Evolutionary conservation across 106 monocot species (phyloP), one percentile per base, ranked within the genome.

Genomic region (Cymbidium sinense): DNA sequence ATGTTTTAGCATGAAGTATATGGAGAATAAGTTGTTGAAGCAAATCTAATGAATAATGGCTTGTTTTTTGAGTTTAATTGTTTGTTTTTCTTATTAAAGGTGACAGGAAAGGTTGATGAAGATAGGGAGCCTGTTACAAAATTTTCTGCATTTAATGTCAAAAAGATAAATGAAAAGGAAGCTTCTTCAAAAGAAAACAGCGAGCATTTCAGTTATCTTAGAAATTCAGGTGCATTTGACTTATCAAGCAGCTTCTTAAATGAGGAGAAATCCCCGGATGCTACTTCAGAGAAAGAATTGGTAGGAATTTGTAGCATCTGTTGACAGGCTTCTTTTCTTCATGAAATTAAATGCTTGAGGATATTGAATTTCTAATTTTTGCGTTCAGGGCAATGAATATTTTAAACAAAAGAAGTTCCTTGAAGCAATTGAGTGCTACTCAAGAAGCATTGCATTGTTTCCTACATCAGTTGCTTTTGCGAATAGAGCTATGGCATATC

Each of bases 401-500:
- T 99, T 95, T 84, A 99, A 99, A 81, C 84, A 95, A 36, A 92
- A 90, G 64, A 89, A 91, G 33, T 99, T 83, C 51, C 37, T 21
- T 29, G 87, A 99, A 84, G 94, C 99, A 74, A 95, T 99, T 83
- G 92, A 93, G 12, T 99, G 95, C 80, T 99, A 99, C 76, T 95
- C 95, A 36, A 89, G 92, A 83, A 99, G 99, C 79, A 95, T 99
- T 69, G 99, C 79, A 29, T 82, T 99, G 18, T 85, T 86, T 76
- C 99, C 99, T 27, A 89, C 90, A 43, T 75, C 92, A 43, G 92
- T 99, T 75, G 95, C 99, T 69, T 95, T 88, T 91, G 99, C 99
- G 35, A 99, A 99, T 78, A 87, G 99, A 89, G 99, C 99, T 43
- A 99, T 99, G 95, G 87, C 99, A n/a, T 99, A 90, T 89, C 88